phyloP scores from a whole-genome alignment of 2,329 filamentous ascomycete genomes.

The Cladosporium oxysporum region DNA sequence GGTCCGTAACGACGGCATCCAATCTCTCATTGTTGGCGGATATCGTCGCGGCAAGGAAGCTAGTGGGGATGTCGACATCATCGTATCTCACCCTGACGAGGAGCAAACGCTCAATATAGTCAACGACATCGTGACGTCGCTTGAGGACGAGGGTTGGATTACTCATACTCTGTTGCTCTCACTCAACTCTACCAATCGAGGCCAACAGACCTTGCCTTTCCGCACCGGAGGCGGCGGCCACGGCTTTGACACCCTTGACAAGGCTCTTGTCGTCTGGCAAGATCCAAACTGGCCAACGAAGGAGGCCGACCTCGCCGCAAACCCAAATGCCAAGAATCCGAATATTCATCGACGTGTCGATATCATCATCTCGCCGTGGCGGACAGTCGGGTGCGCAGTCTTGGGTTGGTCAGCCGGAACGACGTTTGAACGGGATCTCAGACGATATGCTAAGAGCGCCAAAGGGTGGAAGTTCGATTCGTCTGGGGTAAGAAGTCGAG shows the following conservation, averaged over 20 bases:
- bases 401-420: slow-evolving; percentile 86
- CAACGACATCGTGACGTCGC: slow-evolving; percentile 65
- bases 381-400: slow-evolving; percentile 82
- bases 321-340: slow-evolving; percentile 58
- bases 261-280: slow-evolving; percentile 92
- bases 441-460: slow-evolving; percentile 73
- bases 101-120: slow-evolving; percentile 69
- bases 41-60: slow-evolving; percentile 75
- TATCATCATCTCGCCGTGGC: slow-evolving; percentile 88
- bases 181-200: slow-evolving; percentile 69
- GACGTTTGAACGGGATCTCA: slow-evolving; percentile 84
- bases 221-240: slow-evolving; percentile 48
- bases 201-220: slow-evolving; percentile 65
- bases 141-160: slow-evolving; percentile 71
- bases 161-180: slow-evolving; percentile 79
- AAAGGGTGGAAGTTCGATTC: slow-evolving; percentile 85
- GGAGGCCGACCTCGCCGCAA: slow-evolving; percentile 37
- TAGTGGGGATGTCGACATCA: slow-evolving; percentile 81
- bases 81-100: slow-evolving; percentile 78
- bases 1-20: slow-evolving; percentile 57
- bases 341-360: slow-evolving; percentile 84
- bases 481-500: slow-evolving; percentile 73
- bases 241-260: slow-evolving; percentile 87
- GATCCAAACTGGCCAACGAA: slow-evolving; percentile 55
- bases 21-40: slow-evolving; percentile 71